Base-by-base conservation (phyloP, 345 rosid genomes). In the Bruguiera gymnorhiza region DNA sequence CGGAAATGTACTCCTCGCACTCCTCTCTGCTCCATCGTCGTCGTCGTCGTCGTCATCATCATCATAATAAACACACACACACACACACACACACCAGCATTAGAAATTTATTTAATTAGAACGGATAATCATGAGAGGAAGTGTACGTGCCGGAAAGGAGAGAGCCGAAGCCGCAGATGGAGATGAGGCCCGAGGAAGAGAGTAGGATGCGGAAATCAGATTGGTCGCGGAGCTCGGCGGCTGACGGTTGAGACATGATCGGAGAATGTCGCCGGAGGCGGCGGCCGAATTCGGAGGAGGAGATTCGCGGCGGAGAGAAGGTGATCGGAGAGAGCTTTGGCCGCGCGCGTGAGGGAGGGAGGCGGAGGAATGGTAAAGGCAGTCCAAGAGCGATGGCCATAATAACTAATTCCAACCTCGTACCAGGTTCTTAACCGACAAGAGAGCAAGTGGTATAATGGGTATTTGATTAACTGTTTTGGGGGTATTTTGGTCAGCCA, bases 161-260 rank as follows among this genome's bases (percentile, higher is more conserved):
- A 71, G 97, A 94, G 54, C 97, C 97, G 82, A 94, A 94, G 76
- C 98, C 98, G 75, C 93, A 78, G 65, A 94, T 84, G 65, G 98
- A 91, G 76, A 94, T 87, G 71, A 70, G 85, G 50, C 89, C 92
- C n/a, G 76, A 75, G 60, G 92, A 79, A 2, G 90, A 79, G 65
- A 86, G 63, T 32, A 88, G 30, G 59, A 74, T 81, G 54, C 72
- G 78, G 67, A 91, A 91, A 76, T 94, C 93, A 60, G 91, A 78
- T 61, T 76, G 85, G 20, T 85, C 86, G 37, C 70, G 65, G 43
- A 94, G 83, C 43, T 89, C 88, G 8, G 48, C 67, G 70, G 67
- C 30, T 60, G 82, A 68, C 32, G 72, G 56, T 26, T 16, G 60
- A 69, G 43, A 60, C 65, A 60, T 63, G 73, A 55, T 70, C 31